phyloP scores from a whole-genome alignment of 441 rosid genomes.

The Euphorbia celastroides region DNA sequence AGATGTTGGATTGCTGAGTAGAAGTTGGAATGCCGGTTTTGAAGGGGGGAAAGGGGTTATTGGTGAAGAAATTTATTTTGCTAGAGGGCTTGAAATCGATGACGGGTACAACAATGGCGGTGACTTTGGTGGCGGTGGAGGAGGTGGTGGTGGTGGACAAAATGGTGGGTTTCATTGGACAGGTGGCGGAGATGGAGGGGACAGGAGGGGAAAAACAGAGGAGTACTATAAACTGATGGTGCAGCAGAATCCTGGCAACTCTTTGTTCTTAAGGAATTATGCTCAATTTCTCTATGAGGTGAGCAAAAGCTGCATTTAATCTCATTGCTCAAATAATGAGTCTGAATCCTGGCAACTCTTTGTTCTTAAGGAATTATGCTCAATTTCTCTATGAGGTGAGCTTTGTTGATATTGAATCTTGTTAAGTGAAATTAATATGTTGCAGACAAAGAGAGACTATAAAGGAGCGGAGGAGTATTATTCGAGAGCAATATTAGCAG shows the following conservation, averaged over 20 bases:
- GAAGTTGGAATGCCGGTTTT: slow-evolving; percentile 15
- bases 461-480: slow-evolving; percentile 46
- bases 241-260: slow-evolving; percentile 46
- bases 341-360: slow-evolving; percentile 44
- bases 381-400: slow-evolving; percentile 49
- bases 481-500: slow-evolving; percentile 46
- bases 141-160: slow-evolving; percentile 14
- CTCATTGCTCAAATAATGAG: background rate
- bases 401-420: too few species aligned
- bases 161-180: slow-evolving; percentile 18
- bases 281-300: slow-evolving; percentile 57
- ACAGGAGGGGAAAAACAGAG: slow-evolving; percentile 29
- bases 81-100: slow-evolving; percentile 38
- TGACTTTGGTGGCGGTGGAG: slow-evolving; percentile 15
- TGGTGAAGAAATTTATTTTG: slow-evolving; percentile 33
- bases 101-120: slow-evolving; percentile 5
- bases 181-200: slow-evolving; percentile 38
- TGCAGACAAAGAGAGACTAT: slow-evolving; percentile 40
- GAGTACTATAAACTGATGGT: slow-evolving; percentile 49
- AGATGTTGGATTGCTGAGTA: background rate
- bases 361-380: slow-evolving; percentile 56
- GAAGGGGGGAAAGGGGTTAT: slow-evolving; percentile 14
- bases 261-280: slow-evolving; percentile 51
- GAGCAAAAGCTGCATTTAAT: slow-evolving; percentile 1
- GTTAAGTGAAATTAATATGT: background rate